phyloP scores from a whole-genome alignment of 1,284 basidiomycete genomes.

The Agaricales sp. region DNA sequence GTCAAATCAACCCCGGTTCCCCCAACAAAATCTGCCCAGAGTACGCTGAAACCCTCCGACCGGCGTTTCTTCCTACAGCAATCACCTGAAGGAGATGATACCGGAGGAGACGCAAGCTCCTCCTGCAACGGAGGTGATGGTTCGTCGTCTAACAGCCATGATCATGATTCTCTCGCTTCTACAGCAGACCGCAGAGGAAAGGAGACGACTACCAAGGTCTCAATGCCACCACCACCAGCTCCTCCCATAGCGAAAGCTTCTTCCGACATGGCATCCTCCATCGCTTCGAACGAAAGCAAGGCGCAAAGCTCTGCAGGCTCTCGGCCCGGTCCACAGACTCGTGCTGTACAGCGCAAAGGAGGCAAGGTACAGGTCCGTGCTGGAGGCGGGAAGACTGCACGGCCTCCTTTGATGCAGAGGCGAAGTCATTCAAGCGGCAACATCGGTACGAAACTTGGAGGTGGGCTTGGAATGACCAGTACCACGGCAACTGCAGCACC shows the following conservation, averaged over 20 bases:
- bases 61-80: constrained; percentile 26
- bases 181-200: not conserved
- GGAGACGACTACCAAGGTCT: not conserved
- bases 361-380: not conserved
- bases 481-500: not conserved
- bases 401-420: not conserved
- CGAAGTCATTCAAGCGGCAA: not conserved
- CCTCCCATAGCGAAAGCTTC: not conserved
- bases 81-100: constrained; percentile 18
- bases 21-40: not conserved
- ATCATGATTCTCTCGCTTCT: not conserved
- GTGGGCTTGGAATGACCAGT: not conserved
- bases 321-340: not conserved
- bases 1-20: constrained; percentile 2
- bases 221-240: not conserved
- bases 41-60: constrained; percentile 22
- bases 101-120: not conserved
- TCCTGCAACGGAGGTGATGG: not conserved
- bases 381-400: not conserved
- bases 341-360: not conserved
- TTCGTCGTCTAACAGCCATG: not conserved
- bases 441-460: not conserved
- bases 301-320: not conserved
- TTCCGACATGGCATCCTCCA: not conserved
- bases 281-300: not conserved